phyloP scores from a whole-genome alignment of 192 early-diverging fungal genomes.

The Geranomyces michiganensis region DNA sequence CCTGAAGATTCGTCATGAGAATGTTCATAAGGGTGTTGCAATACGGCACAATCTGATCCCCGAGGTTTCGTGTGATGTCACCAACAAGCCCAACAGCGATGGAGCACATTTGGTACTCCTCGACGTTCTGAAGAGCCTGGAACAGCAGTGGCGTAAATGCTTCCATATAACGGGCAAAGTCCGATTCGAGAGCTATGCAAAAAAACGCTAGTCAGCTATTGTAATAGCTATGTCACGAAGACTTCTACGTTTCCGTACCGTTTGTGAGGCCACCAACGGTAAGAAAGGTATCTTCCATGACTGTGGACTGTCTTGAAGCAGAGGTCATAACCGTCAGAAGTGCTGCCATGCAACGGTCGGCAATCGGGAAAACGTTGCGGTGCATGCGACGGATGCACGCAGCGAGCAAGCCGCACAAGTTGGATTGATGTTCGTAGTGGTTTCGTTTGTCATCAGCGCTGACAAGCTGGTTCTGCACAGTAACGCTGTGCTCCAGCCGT shows the following conservation, averaged over 20 bases:
- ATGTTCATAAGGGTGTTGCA: slow-evolving; percentile 83
- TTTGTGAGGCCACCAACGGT: slow-evolving; percentile 83
- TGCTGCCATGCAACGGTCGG: slow-evolving; percentile 90
- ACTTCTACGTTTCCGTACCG: slow-evolving; percentile 39
- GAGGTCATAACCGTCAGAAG: slow-evolving; percentile 76
- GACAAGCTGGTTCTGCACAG: slow-evolving; percentile 71
- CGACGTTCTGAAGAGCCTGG: slow-evolving; percentile 80
- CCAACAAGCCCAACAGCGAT: slow-evolving; percentile 97
- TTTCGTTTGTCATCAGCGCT: slow-evolving; percentile 79
- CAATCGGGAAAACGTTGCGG: slow-evolving; percentile 69
- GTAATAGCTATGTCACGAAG: too few species aligned
- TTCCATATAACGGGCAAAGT: slow-evolving; percentile 89
- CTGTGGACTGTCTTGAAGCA: slow-evolving; percentile 77
- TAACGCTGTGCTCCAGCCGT: slow-evolving; percentile 77
- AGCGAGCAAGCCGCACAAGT: slow-evolving; percentile 88
- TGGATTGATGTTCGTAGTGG: slow-evolving; percentile 88
- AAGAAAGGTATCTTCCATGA: slow-evolving; percentile 92
- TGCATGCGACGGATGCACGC: slow-evolving; percentile 75
- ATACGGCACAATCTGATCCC: slow-evolving; percentile 73
- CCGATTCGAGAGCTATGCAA: slow-evolving; percentile 70
- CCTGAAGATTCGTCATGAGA: slow-evolving; percentile 77
- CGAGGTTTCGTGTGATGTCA: slow-evolving; percentile 90
- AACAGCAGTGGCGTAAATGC: slow-evolving; percentile 83
- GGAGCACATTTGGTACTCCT: slow-evolving; percentile 87
- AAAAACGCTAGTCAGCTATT: background rate